Conservation (phyloP, 305 asterid genomes). For the Ilex paraguariensis region DNA sequence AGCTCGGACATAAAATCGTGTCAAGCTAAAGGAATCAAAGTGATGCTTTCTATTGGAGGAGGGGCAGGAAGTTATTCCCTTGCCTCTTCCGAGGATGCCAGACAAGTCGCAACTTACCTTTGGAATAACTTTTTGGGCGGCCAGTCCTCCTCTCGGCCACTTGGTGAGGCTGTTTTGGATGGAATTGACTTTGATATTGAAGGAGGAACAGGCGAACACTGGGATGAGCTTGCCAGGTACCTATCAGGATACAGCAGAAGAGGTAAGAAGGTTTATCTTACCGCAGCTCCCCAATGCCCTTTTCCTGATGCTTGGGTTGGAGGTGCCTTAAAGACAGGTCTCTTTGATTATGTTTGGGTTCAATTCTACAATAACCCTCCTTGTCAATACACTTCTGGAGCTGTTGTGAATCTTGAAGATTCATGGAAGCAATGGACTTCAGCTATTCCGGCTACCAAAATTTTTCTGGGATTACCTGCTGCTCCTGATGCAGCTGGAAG, state of each 20-base stretch:
- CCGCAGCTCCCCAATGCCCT: conserved; percentile 17
- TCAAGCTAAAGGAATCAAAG: conserved; percentile 40
- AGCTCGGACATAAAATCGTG: conserved; percentile 43
- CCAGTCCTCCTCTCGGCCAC: conserved; percentile 31
- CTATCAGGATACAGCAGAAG: conserved; percentile 15
- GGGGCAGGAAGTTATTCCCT: conserved; percentile 47
- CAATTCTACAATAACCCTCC: conserved; percentile 19
- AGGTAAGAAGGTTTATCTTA: conserved; percentile 13
- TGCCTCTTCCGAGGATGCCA: conserved; percentile 33
- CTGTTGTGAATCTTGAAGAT: conserved; percentile 8
- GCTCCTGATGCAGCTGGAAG: conserved; percentile 10
- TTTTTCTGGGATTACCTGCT: conserved; percentile 13
- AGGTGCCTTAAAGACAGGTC: conserved; percentile 13
- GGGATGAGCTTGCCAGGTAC: conserved; percentile 46
- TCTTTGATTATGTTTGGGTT: conserved; percentile 18
- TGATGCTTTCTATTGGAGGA: conserved; percentile 48
- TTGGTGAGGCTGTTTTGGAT: conserved; percentile 38
- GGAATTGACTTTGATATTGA: conserved; percentile 53
- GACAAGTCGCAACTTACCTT: conserved; percentile 36
- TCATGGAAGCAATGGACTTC: conserved; percentile 12
- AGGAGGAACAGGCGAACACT: conserved; percentile 39
- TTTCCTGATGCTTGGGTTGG: conserved; percentile 16
- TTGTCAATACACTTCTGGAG: conserved; percentile 11
- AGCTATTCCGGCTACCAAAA: conserved; percentile 5
- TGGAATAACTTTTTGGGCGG: conserved; percentile 54